Percentiles rank a stretch among this genome's conserved stretches.
phyloP scores from a whole-genome alignment of 202 grass and related monocot genomes.

The Tripidium arundinaceum region DNA sequence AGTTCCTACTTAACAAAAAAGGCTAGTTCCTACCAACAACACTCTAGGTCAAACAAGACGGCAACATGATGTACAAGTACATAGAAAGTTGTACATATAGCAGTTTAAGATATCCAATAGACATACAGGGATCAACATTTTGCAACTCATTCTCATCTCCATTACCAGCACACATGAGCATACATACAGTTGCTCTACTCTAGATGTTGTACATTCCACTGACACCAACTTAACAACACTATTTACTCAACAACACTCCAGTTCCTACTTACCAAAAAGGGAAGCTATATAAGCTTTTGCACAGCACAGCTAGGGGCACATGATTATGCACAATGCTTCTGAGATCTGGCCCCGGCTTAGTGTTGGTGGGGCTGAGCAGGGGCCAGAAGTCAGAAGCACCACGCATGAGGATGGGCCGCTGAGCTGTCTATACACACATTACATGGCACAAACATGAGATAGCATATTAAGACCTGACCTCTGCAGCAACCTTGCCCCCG shows the following conservation, averaged over 20 bases:
- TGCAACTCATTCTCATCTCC: neutral
- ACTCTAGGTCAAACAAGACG: neutral
- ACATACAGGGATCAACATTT: neutral
- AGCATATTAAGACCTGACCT: conserved; percentile 32
- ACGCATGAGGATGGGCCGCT: neutral
- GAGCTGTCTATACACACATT: neutral
- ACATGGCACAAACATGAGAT: neutral
- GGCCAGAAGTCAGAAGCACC: conserved; percentile 29
- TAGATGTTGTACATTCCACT: neutral
- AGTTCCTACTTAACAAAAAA: neutral
- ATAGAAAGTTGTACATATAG: neutral
- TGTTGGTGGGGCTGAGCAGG: neutral
- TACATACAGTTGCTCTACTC: neutral
- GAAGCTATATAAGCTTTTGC: neutral
- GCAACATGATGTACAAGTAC: neutral
- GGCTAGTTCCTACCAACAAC: neutral
- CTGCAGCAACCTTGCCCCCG: conserved; percentile 27
- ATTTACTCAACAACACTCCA: neutral
- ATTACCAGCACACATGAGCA: neutral
- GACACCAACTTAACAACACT: neutral
- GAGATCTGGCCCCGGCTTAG: conserved; percentile 22
- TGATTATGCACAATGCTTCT: conserved; percentile 14
- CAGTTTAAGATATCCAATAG: neutral
- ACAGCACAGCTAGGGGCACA: conserved; percentile 19
- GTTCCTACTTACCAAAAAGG: neutral